Conservation (phyloP, 108 stramenopile genomes). For the Cyclotella baltica region DNA sequence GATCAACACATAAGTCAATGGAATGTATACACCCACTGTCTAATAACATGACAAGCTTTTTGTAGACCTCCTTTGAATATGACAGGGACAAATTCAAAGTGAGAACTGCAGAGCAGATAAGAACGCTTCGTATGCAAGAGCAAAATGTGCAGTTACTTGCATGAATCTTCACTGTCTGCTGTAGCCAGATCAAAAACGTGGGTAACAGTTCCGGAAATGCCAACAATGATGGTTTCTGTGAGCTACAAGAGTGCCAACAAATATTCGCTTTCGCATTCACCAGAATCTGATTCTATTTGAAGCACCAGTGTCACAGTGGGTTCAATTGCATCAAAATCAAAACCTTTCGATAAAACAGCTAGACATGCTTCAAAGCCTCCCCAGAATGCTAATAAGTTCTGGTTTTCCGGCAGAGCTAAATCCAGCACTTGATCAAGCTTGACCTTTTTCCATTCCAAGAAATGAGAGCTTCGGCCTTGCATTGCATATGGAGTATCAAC, state of each 20-base stretch:
- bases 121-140: conserved; percentile 56
- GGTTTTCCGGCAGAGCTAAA: conserved; percentile 63
- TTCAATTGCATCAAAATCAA: conserved; percentile 62
- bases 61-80: conserved; percentile 31
- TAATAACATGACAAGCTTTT: conserved; percentile 65
- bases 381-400: conserved; percentile 76
- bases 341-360: conserved; percentile 53
- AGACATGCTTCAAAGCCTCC: conserved; percentile 66
- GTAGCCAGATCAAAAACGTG: conserved; percentile 68
- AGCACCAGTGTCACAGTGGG: conserved; percentile 58
- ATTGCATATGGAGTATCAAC: conserved; percentile 33
- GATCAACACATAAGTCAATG: conserved; percentile 56
- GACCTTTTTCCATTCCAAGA: conserved; percentile 54
- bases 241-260: conserved; percentile 72
- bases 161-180: conserved; percentile 30
- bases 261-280: conserved; percentile 68
- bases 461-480: conserved; percentile 60
- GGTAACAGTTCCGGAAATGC: conserved; percentile 64
- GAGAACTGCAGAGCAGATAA: conserved; percentile 47
- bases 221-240: conserved; percentile 63
- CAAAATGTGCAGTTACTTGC: conserved; percentile 54
- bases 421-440: conserved; percentile 69
- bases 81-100: conserved; percentile 12
- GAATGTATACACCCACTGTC: conserved; percentile 68
- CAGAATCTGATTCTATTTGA: conserved; percentile 59